Base-by-base conservation (phyloP, 306 rosid species). In the Argentina anserina region DNA sequence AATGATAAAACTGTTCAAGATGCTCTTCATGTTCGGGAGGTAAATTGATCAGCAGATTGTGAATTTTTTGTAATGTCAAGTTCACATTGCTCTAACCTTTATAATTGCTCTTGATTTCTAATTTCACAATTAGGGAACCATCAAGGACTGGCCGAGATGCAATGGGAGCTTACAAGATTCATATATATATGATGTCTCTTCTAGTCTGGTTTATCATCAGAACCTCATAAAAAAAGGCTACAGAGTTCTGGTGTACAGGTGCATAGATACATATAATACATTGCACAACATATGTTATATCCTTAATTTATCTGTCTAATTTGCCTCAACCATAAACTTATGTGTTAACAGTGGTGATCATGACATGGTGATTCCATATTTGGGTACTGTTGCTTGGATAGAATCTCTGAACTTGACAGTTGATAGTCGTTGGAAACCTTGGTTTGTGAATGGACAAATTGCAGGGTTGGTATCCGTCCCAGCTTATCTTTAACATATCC, bases 361-460 rank as follows among this genome's bases (percentile, higher is more conserved):
- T n/a, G 92, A 85, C 67, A 13, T 85, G 82, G 0, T 0, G 1
- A 0, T 85, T 26, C 86, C 92, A 4, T 84, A 79, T 15, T 12
- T 87, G 0, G 45, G 75, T 9, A 87, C 92, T 6, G 53, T 78
- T 59, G 6, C 42, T 47, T 87, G 89, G 92, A 83, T 87, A 50
- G 74, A 76, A 65, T 79, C 85, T 21, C 67, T 87, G 2, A 83
- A 85, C 50, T 43, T 85, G 80, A 83, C 71, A 49, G 62, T 75
- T 26, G 40, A 6, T 12, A 83, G 80, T 50, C 66, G 43, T 66
- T 87, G 92, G 92, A 75, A 33, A 50, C 82, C 89, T 60, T 85
- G 87, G 89, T 83, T 85, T 67, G 85, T 82, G 7, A 81, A 80
- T 0, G 92, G 88, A 63, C 89, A 87, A 75, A 80, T 83, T 11